These are phyloP conservation scores for Boechera retrofracta DNA, from an alignment of 345 rosid genomes.

Conservation along the genomic window DNA sequence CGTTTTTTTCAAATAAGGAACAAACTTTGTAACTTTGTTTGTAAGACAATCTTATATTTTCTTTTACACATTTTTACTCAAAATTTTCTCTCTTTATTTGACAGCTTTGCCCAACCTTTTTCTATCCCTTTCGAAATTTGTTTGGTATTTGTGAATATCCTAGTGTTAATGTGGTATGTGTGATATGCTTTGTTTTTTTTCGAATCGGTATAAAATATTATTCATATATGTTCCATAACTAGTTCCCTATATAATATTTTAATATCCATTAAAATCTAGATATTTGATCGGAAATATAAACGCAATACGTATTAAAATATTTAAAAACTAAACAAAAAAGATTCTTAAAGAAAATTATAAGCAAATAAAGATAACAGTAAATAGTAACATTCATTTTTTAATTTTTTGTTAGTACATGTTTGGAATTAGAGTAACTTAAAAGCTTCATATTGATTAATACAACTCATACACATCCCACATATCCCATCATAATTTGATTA, in stretches of 20 bases:
- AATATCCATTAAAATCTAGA: too few relatives aligned
- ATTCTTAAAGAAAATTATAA: neutral
- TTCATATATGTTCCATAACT: too few relatives aligned
- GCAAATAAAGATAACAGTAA: neutral
- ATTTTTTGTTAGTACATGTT: slow-evolving; percentile 6
- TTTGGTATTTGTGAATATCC: slow-evolving; percentile 13
- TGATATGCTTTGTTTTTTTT: neutral
- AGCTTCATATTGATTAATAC: slow-evolving; percentile 30
- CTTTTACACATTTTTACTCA: slow-evolving; percentile 28
- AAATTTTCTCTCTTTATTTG: neutral
- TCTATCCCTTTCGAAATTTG: neutral
- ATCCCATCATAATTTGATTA: slow-evolving; percentile 30
- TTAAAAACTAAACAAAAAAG: too few relatives aligned
- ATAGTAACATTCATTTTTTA: neutral
- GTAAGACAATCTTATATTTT: slow-evolving; percentile 13
- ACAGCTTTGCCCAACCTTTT: neutral
- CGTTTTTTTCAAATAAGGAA: neutral
- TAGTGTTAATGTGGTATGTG: neutral
- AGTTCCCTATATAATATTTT: too few relatives aligned
- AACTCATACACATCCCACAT: slow-evolving; percentile 44
- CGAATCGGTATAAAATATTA: too few relatives aligned
- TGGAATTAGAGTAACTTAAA: slow-evolving; percentile 37
- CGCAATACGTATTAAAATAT: neutral
- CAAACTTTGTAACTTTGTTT: slow-evolving; percentile 45
- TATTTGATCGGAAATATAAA: too few relatives aligned